phyloP scores from a whole-genome alignment of 176 grass and related monocot genomes.

The Oryza glaberrima region DNA sequence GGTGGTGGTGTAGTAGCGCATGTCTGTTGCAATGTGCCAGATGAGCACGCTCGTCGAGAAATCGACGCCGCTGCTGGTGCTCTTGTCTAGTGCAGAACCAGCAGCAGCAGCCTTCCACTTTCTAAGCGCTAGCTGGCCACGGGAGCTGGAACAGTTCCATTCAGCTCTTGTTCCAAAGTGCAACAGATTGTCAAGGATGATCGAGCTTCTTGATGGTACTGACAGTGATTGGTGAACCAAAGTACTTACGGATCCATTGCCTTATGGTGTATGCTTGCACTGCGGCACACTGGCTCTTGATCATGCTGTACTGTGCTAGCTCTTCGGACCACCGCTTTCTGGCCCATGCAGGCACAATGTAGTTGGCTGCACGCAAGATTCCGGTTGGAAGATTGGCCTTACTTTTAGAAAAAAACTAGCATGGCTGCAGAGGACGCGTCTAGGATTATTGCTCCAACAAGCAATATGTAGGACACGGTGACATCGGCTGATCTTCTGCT shows the following conservation, averaged over 20 bases:
- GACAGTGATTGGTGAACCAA: too few relatives aligned
- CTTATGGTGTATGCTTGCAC: too few relatives aligned
- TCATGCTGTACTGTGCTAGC: slow-evolving; percentile 16
- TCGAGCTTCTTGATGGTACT: background rate
- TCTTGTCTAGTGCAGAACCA: background rate
- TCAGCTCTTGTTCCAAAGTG: rapidly evolving
- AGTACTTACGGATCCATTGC: too few relatives aligned
- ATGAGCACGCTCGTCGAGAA: background rate
- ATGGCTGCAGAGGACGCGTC: background rate
- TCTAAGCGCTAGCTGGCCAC: background rate
- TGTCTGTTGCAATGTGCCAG: slow-evolving; percentile 16
- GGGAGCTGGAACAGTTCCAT: background rate
- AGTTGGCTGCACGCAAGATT: background rate
- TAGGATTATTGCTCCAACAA: slow-evolving; percentile 10
- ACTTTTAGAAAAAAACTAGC: background rate
- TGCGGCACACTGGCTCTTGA: background rate
- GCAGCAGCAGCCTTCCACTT: too few relatives aligned
- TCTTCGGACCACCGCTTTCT: slow-evolving; percentile 17
- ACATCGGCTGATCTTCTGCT: background rate
- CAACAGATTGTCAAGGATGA: background rate
- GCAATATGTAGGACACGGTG: slow-evolving; percentile 17
- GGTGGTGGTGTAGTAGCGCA: background rate
- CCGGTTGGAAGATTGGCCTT: background rate
- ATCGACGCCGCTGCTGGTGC: background rate
- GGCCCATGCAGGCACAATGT: background rate